phyloP scores from a whole-genome alignment of 768 basidiomycete genomes.

The Boletus sp. region DNA sequence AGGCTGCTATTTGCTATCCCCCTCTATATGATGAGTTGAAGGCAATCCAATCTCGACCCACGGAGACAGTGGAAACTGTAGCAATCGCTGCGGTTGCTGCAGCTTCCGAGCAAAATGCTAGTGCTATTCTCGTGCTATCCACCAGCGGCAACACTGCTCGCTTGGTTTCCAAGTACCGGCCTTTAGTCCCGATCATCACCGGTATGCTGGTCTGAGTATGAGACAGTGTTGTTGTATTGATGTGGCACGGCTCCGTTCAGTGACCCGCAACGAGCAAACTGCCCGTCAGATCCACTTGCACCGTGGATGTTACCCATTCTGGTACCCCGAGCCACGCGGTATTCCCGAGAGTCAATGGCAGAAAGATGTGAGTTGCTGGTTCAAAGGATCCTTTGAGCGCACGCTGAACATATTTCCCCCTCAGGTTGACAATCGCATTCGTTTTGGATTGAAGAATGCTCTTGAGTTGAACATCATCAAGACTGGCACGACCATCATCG shows the following conservation, averaged over 20 bases:
- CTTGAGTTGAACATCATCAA: conserved; percentile 82
- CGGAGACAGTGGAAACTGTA: conserved; percentile 92
- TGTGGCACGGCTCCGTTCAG: conserved; percentile 35
- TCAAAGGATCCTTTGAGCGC: neutral
- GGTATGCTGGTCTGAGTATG: conserved; percentile 44
- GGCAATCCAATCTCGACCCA: conserved; percentile 77
- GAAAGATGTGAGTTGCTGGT: conserved; percentile 67
- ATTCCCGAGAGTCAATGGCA: conserved; percentile 92
- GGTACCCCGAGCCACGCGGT: conserved; percentile 93
- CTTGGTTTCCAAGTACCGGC: conserved; percentile 94
- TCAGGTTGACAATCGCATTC: conserved; percentile 85
- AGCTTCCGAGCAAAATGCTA: conserved; percentile 90
- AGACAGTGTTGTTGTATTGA: conserved; percentile 7
- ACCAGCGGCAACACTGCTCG: conserved; percentile 97
- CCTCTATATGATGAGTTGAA: conserved; percentile 90
- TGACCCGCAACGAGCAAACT: conserved; percentile 94
- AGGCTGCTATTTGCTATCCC: conserved; percentile 92
- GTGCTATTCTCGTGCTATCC: conserved; percentile 93
- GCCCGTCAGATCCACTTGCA: conserved; percentile 95
- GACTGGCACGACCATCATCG: conserved; percentile 85
- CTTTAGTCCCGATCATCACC: conserved; percentile 89
- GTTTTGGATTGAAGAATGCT: conserved; percentile 83
- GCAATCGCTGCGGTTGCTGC: conserved; percentile 96
- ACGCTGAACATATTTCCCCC: conserved; percentile 10
- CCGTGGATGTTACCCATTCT: conserved; percentile 95